phyloP scores from a whole-genome alignment of 768 basidiomycete species.

The Suillus luteus region DNA sequence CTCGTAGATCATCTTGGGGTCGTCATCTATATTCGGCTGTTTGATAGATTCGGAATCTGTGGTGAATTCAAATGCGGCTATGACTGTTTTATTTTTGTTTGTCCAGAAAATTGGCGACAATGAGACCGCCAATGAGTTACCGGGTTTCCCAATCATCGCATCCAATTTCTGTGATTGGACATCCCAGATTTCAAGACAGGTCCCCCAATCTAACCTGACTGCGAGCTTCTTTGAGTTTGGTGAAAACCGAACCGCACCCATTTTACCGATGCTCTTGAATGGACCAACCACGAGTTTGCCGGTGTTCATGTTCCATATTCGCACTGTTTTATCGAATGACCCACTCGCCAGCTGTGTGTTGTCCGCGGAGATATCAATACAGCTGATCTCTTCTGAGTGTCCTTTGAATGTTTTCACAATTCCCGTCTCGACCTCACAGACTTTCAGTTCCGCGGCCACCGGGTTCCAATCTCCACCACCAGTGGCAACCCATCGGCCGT shows the following conservation, averaged over 20 bases:
- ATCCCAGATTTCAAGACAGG: not conserved
- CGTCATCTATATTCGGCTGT: not conserved
- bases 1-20: not conserved
- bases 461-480: not conserved
- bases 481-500: not conserved
- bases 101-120: no score
- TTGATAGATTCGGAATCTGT: no score
- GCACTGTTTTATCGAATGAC: not conserved
- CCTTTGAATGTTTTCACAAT: not conserved
- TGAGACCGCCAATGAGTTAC: no score
- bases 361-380: not conserved
- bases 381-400: rapidly evolving
- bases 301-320: not conserved
- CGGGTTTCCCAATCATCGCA: no score
- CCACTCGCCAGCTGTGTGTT: not conserved
- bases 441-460: not conserved
- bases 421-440: not conserved
- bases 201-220: not conserved
- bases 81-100: no score
- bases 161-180: not conserved
- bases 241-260: not conserved
- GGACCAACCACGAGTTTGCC: not conserved
- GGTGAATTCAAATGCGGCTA: not conserved
- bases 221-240: not conserved
- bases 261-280: not conserved